Evolutionary conservation across 1,284 basidiomycete genomes (phyloP), one percentile per base, ranked within the genome.

Genomic region (Trichosporon sp.): DNA sequence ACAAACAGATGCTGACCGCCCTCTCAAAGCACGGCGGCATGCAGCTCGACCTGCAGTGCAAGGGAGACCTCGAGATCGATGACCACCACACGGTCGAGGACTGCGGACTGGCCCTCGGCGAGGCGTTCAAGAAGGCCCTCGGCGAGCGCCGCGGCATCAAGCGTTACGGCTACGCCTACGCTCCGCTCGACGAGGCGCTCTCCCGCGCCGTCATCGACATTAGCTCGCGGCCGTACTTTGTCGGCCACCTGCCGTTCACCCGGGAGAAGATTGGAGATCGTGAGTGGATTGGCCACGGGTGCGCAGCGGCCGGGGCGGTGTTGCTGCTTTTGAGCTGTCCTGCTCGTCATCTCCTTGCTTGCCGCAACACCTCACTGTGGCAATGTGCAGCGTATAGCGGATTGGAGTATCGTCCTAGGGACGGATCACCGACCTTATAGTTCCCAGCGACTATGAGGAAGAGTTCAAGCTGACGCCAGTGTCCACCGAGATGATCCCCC

Each of bases 11-110:
- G 94, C 92, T 91, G 75, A 88, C 91, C 70, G 94, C 94, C 1
- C 85, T 97, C 4, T 93, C 94, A 40, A 96, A 96, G 79, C 94
- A 97, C 82, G 87, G 90, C 11, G 91, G 92, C 68, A 90, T 95
- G 87, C 94, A 91, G 0, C 83, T 99, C 62, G 87, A 85, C 13
- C 85, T 99, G 81, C 89, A 89, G 73, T 98, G 94, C 81, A 88
- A 91, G 73, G 96, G 96, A 58, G 96, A 99, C 80, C 84, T 99
- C 16, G 92, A 89, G 87, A 97, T 99, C 68, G 96, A 99, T 81
- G 96, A 99, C 82, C 96, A 99, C 79, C 96, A 99, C 82, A 93
- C 95, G 54, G 93, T 95, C 85, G 94, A 97, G 85, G 95, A 97
- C 81, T 90, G 88, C 77, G 93, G 94, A 11, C 88, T 97, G 65